Evolutionary conservation across 371 early-diverging fungal genomes (phyloP).

Genomic region (Mucor circinelloides): DNA sequence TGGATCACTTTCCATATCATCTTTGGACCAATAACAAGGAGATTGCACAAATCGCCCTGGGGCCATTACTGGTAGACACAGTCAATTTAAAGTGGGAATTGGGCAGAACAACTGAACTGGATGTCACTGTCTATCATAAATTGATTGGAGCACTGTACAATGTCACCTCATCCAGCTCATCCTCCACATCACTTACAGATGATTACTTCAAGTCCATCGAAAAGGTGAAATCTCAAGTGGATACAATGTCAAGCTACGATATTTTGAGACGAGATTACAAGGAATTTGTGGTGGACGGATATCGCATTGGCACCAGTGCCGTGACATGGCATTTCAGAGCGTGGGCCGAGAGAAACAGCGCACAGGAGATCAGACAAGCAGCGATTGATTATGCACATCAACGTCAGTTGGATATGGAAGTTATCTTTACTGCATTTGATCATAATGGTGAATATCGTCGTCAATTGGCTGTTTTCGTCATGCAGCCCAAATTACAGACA

Average conservation of each 20-base stretch:
- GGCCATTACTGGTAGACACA: conserved; percentile 76
- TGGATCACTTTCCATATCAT: conserved; percentile 32
- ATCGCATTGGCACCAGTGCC: conserved; percentile 66
- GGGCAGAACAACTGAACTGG: conserved; percentile 57
- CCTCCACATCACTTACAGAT: background rate
- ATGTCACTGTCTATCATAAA: conserved; percentile 47
- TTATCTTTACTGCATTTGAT: conserved; percentile 67
- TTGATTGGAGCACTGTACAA: conserved; percentile 11
- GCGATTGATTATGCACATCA: conserved; percentile 40
- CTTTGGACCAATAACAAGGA: background rate
- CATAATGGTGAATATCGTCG: conserved; percentile 59
- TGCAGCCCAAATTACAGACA: conserved; percentile 16
- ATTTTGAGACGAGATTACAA: conserved; percentile 82
- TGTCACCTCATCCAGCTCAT: background rate
- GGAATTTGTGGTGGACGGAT: conserved; percentile 53
- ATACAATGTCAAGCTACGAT: conserved; percentile 53
- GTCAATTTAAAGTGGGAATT: conserved; percentile 58
- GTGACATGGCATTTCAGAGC: conserved; percentile 60
- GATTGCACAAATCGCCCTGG: conserved; percentile 52
- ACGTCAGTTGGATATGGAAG: conserved; percentile 52
- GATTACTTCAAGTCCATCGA: conserved; percentile 55
- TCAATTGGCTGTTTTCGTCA: conserved; percentile 59
- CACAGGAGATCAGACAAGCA: conserved; percentile 19
- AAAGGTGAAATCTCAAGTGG: conserved; percentile 55
- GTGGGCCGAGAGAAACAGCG: conserved; percentile 50